Percentiles rank a stretch among this genome's conserved stretches.
phyloP scores from a whole-genome alignment of 2,329 filamentous ascomycete species.

The Aspergillus hiratsukae region DNA sequence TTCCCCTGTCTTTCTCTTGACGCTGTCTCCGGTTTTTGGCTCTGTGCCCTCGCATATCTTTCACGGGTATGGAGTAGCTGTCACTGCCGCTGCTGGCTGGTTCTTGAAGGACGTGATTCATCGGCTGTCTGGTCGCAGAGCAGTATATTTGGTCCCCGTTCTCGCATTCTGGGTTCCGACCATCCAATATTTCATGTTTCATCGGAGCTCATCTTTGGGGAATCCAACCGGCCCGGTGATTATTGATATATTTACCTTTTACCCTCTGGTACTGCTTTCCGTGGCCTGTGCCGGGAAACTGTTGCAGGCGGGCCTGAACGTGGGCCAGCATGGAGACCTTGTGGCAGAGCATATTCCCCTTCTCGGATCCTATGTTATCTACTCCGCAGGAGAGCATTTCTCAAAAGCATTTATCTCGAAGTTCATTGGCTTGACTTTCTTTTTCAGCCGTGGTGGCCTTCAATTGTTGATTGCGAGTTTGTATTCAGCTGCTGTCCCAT shows the following conservation, averaged over 20 bases:
- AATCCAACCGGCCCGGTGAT: constrained; percentile 68
- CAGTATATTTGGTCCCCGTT: constrained; percentile 58
- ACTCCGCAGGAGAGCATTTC: constrained; percentile 47
- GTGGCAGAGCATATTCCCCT: constrained; percentile 62
- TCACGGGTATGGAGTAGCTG: constrained; percentile 63
- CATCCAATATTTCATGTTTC: constrained; percentile 67
- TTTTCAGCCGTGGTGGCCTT: constrained; percentile 67
- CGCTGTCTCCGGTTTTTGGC: constrained; percentile 83
- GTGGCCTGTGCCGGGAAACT: constrained; percentile 60
- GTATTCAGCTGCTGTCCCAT: constrained; percentile 65
- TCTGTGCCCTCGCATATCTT: constrained; percentile 70
- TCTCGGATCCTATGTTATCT: constrained; percentile 62
- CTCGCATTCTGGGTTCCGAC: constrained; percentile 71
- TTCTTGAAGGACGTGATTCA: constrained; percentile 56
- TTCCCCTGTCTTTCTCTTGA: constrained; percentile 54
- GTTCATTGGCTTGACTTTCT: constrained; percentile 57
- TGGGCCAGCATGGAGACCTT: constrained; percentile 53
- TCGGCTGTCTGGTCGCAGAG: constrained; percentile 47
- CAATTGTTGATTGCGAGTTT: constrained; percentile 62
- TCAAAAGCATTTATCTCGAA: constrained; percentile 39
- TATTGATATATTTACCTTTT: constrained; percentile 69
- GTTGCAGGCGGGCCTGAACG: constrained; percentile 55
- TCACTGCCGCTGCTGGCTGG: constrained; percentile 68
- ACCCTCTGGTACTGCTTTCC: constrained; percentile 63
- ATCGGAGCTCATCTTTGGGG: constrained; percentile 62